Percentiles rank a stretch among this genome's conserved stretches.
These are phyloP conservation scores for Arctium lappa DNA, from an alignment of 129 eudicot genomes.

Conservation along the genomic window DNA sequence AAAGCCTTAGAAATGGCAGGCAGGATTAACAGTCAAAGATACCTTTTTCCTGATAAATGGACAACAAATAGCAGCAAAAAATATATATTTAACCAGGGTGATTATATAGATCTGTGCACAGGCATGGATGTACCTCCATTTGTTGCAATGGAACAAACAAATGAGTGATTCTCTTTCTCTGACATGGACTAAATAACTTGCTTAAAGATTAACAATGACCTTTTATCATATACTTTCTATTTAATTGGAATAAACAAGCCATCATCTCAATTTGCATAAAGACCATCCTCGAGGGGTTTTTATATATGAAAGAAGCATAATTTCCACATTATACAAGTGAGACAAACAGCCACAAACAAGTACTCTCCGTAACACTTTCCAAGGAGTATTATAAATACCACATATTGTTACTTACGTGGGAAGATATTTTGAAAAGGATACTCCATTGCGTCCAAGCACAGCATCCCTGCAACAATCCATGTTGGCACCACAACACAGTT, in stretches of 20 bases:
- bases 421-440: constrained; percentile 33
- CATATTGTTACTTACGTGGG: constrained; percentile 52
- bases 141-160: background rate
- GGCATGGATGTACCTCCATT: background rate
- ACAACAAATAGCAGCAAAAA: background rate
- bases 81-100: background rate
- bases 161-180: background rate
- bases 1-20: background rate
- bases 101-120: background rate
- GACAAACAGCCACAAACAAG: background rate
- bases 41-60: background rate
- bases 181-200: background rate
- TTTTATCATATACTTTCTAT: background rate
- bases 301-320: background rate
- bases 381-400: background rate
- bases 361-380: background rate
- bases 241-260: background rate
- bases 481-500: constrained; percentile 30
- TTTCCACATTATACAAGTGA: background rate
- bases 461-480: constrained; percentile 33
- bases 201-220: background rate
- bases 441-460: constrained; percentile 18
- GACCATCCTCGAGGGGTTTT: background rate
- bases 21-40: background rate
- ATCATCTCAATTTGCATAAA: background rate